Percentiles rank a stretch among this genome's conserved stretches.
phyloP scores from a whole-genome alignment of 495 filamentous ascomycete species.

The Parathielavia hyrcaniae region DNA sequence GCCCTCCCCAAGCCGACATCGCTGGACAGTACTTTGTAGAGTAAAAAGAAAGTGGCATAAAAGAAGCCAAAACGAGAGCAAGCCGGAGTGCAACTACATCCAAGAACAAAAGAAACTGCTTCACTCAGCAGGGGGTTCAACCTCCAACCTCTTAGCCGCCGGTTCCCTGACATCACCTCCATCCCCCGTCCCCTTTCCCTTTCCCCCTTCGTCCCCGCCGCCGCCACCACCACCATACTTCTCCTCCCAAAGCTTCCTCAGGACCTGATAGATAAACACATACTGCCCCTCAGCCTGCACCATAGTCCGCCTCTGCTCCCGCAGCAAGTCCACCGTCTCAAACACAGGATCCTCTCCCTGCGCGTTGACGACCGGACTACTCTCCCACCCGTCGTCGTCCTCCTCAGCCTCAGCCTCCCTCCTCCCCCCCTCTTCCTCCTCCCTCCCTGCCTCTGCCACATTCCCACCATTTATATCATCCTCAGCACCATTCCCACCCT shows the following conservation, averaged over 20 bases:
- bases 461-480: neutral
- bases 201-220: conserved; percentile 39
- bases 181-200: conserved; percentile 25
- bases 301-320: conserved; percentile 92
- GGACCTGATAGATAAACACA: conserved; percentile 80
- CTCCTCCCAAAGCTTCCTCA: conserved; percentile 62
- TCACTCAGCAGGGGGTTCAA: conserved; percentile 34
- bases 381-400: neutral
- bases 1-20: neutral
- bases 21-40: neutral
- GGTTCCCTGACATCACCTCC: conserved; percentile 30
- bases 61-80: too few species aligned
- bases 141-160: conserved; percentile 44
- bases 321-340: conserved; percentile 70
- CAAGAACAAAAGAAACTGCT: neutral
- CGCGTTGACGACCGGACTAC: conserved; percentile 1
- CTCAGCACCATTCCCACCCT: neutral
- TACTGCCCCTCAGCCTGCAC: conserved; percentile 87
- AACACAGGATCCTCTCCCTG: conserved; percentile 43
- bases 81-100: too few species aligned
- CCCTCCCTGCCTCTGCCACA: neutral
- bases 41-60: too few species aligned
- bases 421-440: neutral
- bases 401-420: neutral
- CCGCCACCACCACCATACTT: conserved; percentile 41